Base-by-base conservation (phyloP, 805 yeast species). In the Yarrowia deformans region DNA sequence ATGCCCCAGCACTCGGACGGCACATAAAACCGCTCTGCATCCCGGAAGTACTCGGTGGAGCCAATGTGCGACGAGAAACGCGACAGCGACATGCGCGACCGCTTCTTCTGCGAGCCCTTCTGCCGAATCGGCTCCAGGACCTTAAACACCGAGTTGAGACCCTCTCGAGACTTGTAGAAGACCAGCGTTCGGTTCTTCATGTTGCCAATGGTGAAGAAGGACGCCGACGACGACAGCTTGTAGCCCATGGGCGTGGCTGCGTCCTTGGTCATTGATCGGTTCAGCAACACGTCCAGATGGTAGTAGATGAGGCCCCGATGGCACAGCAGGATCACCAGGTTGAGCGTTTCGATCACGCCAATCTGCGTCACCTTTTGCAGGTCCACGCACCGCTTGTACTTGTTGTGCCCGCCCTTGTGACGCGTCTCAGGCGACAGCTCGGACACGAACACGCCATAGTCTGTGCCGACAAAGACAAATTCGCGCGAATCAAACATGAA, bases 151-250 rank as follows among this genome's bases (percentile, higher is more conserved):
- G 84, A 81, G 64, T 76, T 78, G 74, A 81, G 78, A 68, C 80
- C 82, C 77, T 82, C 87, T 78, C 80, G 82, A 74, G 84, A 86
- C 78, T 87, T 85, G 77, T 82, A 84, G 74, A 83, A 85, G 69
- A 88, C 77, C 83, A 85, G 82, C 50, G 81, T 85, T 71, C 86
- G 82, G 77, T 86, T 87, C 70, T 87, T 83, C 75, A 93, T 91
- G 39, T 82, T 84, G 0, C 95, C 97, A 70, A 90, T 80, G 60
- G 84, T 84, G 78, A 90, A 93, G 71, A 84, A 87, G 1, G 68
- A 63, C 8, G 68, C 68, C 1, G 68, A 48, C 0, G 56, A 73
- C n/a, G 77, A 77, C 13, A 80, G 70, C 19, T 76, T 83, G 74
- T 86, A 88, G 16, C 90, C 88, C 29, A 85, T 52, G 19, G 80